phyloP scores from a whole-genome alignment of 2,329 filamentous ascomycete genomes.

The Aspergillus piperis region DNA sequence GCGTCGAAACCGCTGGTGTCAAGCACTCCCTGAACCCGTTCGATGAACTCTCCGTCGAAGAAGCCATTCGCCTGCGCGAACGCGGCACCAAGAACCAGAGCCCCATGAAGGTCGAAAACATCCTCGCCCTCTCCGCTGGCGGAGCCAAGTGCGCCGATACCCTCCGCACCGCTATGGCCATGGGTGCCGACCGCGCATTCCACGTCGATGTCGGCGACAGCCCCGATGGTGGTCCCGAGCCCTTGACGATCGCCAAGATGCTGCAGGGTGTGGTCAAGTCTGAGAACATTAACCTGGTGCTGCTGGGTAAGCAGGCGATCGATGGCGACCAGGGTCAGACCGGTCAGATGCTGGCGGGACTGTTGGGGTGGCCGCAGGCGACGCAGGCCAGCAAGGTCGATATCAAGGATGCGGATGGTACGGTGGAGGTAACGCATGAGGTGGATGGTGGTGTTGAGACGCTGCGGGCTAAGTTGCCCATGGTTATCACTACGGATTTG shows the following conservation, averaged over 20 bases:
- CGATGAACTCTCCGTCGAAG: slow-evolving; percentile 96
- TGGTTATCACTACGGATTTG: slow-evolving; percentile 94
- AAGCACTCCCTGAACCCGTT: slow-evolving; percentile 99
- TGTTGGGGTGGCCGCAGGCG: slow-evolving; percentile 91
- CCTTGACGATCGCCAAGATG: slow-evolving; percentile 88
- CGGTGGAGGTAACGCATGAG: slow-evolving; percentile 79
- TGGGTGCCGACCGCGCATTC: slow-evolving; percentile 91
- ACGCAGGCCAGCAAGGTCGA: slow-evolving; percentile 87
- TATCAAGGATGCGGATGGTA: slow-evolving; percentile 67
- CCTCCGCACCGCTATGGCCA: slow-evolving; percentile 95
- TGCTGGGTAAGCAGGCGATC: slow-evolving; percentile 97
- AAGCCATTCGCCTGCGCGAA: slow-evolving; percentile 91
- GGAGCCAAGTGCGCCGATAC: slow-evolving; percentile 85
- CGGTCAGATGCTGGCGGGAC: slow-evolving; percentile 93
- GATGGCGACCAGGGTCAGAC: slow-evolving; percentile 96
- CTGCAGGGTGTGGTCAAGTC: slow-evolving; percentile 75
- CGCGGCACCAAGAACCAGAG: slow-evolving; percentile 59
- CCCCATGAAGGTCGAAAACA: slow-evolving; percentile 79
- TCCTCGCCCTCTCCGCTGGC: slow-evolving; percentile 84
- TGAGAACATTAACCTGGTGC: slow-evolving; percentile 86
- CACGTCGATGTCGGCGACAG: slow-evolving; percentile 79
- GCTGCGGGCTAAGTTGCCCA: slow-evolving; percentile 77
- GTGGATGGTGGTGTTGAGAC: slow-evolving; percentile 96
- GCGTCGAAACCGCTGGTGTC: slow-evolving; percentile 86
- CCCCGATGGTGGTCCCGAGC: slow-evolving; percentile 70